Conservation (phyloP, 192 early-diverging fungal species). For the Radiomyces spectabilis region DNA sequence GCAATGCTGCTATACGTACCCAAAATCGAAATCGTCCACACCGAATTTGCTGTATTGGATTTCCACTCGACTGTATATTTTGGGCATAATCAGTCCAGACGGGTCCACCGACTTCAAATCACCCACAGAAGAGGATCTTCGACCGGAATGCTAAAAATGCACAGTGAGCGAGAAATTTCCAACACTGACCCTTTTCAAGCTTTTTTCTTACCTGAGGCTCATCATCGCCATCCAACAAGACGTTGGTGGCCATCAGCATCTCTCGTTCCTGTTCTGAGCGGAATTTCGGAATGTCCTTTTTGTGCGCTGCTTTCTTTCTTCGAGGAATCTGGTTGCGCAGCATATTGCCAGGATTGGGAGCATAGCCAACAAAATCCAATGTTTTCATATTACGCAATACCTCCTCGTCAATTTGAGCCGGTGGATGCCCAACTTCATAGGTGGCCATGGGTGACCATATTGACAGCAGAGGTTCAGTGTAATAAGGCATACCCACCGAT, state of each 20-base stretch:
- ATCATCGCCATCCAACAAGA: conserved; percentile 26
- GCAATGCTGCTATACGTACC: conserved; percentile 28
- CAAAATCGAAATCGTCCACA: conserved; percentile 99
- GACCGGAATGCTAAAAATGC: conserved; percentile 4
- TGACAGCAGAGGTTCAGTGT: conserved; percentile 68
- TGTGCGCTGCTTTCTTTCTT: conserved; percentile 28
- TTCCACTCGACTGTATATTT: conserved; percentile 68
- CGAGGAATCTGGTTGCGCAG: conserved; percentile 69
- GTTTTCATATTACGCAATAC: conserved; percentile 75
- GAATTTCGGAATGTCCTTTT: conserved; percentile 59
- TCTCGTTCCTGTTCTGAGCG: conserved; percentile 74
- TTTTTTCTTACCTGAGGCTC: conserved; percentile 11
- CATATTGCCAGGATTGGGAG: conserved; percentile 73
- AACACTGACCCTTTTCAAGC: neutral
- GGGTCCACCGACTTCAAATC: conserved; percentile 21
- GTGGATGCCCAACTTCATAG: conserved; percentile 70
- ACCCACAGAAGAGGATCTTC: conserved; percentile 18
- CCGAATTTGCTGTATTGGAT: conserved; percentile 92
- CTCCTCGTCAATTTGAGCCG: conserved; percentile 65
- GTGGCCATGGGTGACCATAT: conserved; percentile 59
- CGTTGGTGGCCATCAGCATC: conserved; percentile 36
- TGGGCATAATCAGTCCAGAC: conserved; percentile 45
- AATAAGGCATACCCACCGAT: conserved; percentile 72
- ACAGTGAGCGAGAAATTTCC: neutral
- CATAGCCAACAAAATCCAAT: conserved; percentile 91